Percentiles rank a stretch among this genome's conserved stretches.
Conservation (phyloP, 2,329 filamentous ascomycete genomes). For the Monosporascus sp. region DNA sequence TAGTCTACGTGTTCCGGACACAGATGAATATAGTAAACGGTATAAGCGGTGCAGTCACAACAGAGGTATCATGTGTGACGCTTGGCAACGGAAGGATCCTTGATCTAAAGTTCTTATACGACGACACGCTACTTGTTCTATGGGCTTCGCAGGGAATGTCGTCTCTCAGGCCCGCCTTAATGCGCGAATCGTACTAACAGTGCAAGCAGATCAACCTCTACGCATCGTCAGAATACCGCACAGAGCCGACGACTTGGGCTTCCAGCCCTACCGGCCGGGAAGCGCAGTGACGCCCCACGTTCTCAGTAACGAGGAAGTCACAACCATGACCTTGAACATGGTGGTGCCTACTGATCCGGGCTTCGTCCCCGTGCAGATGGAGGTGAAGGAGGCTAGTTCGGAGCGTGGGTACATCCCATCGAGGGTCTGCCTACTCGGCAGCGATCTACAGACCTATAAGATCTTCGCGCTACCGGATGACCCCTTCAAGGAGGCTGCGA, state of each 20-base stretch:
- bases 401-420: slow-evolving; percentile 42
- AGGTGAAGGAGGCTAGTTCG: slow-evolving; percentile 41
- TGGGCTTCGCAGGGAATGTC: slow-evolving; percentile 36
- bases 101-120: slow-evolving; percentile 65
- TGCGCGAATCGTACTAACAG: not conserved
- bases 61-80: slow-evolving; percentile 35
- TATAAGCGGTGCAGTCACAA: slow-evolving; percentile 44
- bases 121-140: slow-evolving; percentile 56
- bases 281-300: slow-evolving; percentile 15
- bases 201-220: slow-evolving; percentile 14
- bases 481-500: slow-evolving; percentile 3
- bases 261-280: slow-evolving; percentile 27
- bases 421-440: slow-evolving; percentile 46
- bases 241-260: slow-evolving; percentile 30
- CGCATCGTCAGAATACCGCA: slow-evolving; percentile 32
- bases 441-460: slow-evolving; percentile 41
- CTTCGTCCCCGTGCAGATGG: slow-evolving; percentile 44
- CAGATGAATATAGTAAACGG: slow-evolving; percentile 50
- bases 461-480: slow-evolving; percentile 40
- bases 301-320: slow-evolving; percentile 25
- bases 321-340: slow-evolving; percentile 22
- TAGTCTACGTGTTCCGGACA: slow-evolving; percentile 55
- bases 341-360: slow-evolving; percentile 20
- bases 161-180: not conserved
- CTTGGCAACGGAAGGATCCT: slow-evolving; percentile 42